phyloP scores from a whole-genome alignment of 257 asterid genomes.

The Craterostigma plantagineum region DNA sequence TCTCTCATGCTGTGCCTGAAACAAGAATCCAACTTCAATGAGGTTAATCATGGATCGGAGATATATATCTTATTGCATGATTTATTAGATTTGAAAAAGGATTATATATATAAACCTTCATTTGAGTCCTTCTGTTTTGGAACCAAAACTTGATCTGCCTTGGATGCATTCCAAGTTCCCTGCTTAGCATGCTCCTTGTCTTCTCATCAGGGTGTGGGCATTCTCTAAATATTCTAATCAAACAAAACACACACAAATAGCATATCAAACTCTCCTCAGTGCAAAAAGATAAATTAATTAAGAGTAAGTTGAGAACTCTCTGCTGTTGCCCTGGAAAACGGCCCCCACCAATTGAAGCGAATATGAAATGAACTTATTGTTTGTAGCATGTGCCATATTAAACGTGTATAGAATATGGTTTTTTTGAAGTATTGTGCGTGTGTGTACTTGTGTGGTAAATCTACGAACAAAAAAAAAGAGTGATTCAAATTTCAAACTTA shows the following conservation, averaged over 20 bases:
- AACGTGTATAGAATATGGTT: too few relatives aligned
- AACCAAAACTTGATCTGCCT: slow-evolving; percentile 97
- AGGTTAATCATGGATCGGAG: too few relatives aligned
- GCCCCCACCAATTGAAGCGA: not conserved
- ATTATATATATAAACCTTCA: slow-evolving; percentile 52
- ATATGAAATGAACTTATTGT: too few relatives aligned
- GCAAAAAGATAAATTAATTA: too few relatives aligned
- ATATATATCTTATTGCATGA: too few relatives aligned
- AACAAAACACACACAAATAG: not conserved
- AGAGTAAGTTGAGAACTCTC: not conserved
- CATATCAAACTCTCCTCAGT: not conserved
- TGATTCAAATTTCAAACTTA: slow-evolving; percentile 12
- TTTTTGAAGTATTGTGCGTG: too few relatives aligned
- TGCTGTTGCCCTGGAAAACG: not conserved
- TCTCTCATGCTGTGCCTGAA: slow-evolving; percentile 5
- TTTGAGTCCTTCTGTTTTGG: slow-evolving; percentile 88
- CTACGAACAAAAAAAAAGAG: not conserved
- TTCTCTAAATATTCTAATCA: slow-evolving; percentile 59
- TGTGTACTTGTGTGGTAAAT: too few relatives aligned
- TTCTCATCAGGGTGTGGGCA: slow-evolving; percentile 97
- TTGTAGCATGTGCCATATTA: too few relatives aligned
- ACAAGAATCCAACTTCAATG: too few relatives aligned
- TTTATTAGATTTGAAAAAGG: too few relatives aligned
- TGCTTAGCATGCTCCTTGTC: slow-evolving; percentile 59
- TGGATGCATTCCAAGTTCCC: slow-evolving; percentile 78